phyloP scores from a whole-genome alignment of 106 monocot species.

The Platanthera zijinensis region DNA sequence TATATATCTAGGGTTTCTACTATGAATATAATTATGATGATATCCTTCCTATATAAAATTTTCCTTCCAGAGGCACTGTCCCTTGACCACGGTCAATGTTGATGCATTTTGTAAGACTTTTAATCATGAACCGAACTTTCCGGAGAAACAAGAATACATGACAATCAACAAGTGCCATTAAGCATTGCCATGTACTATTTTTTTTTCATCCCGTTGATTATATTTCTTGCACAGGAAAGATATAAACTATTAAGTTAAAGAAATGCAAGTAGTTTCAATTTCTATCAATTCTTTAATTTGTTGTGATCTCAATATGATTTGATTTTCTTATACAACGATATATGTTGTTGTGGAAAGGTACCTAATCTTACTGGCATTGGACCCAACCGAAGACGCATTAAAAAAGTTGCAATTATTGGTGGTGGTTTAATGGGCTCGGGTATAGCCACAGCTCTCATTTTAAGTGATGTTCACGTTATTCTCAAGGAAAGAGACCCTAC shows the following conservation, averaged over 20 bases:
- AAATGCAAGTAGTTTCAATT: background rate
- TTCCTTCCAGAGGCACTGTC: too few species aligned
- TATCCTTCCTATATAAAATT: too few species aligned
- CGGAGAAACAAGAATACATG: too few species aligned
- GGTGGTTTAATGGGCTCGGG: slow-evolving; percentile 93
- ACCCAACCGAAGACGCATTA: slow-evolving; percentile 56
- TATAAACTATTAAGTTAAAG: background rate
- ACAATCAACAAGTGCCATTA: too few species aligned
- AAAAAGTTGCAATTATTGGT: slow-evolving; percentile 73
- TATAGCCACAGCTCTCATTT: slow-evolving; percentile 68
- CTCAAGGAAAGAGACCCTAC: slow-evolving; percentile 62
- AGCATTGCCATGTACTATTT: too few species aligned
- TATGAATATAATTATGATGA: too few species aligned
- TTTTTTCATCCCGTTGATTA: background rate
- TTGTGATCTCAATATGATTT: background rate
- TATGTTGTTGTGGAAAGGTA: slow-evolving; percentile 33
- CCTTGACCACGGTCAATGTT: too few species aligned
- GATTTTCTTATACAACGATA: background rate
- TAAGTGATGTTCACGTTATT: slow-evolving; percentile 50
- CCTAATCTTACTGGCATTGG: slow-evolving; percentile 63
- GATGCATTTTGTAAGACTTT: too few species aligned
- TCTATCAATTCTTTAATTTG: background rate
- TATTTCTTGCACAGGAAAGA: background rate
- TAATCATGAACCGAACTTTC: too few species aligned
- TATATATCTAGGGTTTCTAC: too few species aligned